phyloP scores from a whole-genome alignment of 768 basidiomycete genomes.

The Phanerochaete carnosa region DNA sequence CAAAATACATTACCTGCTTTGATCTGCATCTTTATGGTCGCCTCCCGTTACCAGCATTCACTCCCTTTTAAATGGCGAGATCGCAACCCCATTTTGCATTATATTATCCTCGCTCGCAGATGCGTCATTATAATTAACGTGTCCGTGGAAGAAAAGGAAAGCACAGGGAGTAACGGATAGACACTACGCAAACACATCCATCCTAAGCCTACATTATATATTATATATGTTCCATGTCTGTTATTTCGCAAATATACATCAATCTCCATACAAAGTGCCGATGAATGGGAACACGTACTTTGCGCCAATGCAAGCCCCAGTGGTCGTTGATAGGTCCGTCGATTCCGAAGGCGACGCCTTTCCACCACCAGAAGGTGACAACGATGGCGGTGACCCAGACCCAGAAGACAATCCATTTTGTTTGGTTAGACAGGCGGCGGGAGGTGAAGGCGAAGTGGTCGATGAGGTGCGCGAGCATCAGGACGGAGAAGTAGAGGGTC shows the following conservation, averaged over 20 bases:
- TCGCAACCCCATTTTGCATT: too few relatives aligned
- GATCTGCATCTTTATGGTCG: too few relatives aligned
- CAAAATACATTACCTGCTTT: background rate
- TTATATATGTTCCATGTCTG: slow-evolving; percentile 37
- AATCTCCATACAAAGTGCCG: background rate
- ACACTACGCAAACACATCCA: slow-evolving; percentile 6
- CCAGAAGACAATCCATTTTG: slow-evolving; percentile 73
- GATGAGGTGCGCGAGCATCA: slow-evolving; percentile 86
- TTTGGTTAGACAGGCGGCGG: slow-evolving; percentile 52
- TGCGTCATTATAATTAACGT: slow-evolving; percentile 7
- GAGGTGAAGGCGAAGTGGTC: slow-evolving; percentile 93
- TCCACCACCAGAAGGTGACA: slow-evolving; percentile 95
- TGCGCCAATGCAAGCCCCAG: slow-evolving; percentile 78
- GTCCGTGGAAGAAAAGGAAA: slow-evolving; percentile 7
- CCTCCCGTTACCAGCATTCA: too few relatives aligned
- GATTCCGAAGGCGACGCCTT: slow-evolving; percentile 84
- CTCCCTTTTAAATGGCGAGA: too few relatives aligned
- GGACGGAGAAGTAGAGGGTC: slow-evolving; percentile 93
- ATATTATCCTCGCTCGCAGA: background rate
- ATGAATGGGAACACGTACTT: slow-evolving; percentile 35
- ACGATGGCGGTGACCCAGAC: slow-evolving; percentile 57
- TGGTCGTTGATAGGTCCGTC: slow-evolving; percentile 83
- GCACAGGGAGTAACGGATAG: slow-evolving; percentile 1
- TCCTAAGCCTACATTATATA: slow-evolving; percentile 9
- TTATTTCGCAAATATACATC: background rate